A percentile compares a stretch with the other conserved stretches of the same genome.
phyloP scores from a whole-genome alignment of 345 rosid genomes.

The Reutealis trisperma region DNA sequence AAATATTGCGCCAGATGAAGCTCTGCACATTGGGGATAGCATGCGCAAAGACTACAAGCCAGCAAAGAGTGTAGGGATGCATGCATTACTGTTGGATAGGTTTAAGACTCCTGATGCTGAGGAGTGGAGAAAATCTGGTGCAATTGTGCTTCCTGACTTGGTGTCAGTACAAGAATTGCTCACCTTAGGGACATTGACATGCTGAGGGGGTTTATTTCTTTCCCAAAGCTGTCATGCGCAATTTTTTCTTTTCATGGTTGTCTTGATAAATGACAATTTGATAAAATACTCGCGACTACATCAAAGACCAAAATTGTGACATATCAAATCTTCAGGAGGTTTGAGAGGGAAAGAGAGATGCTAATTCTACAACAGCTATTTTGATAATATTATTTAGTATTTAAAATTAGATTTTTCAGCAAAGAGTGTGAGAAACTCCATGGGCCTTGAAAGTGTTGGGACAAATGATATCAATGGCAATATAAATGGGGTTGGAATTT shows the following conservation, averaged over 20 bases:
- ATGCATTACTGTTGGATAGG: conserved; percentile 84
- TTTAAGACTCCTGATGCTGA: conserved; percentile 78
- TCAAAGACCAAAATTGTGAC: no score
- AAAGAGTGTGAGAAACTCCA: no score
- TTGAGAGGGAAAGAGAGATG: neutral
- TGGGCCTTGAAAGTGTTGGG: no score
- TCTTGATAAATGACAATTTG: neutral
- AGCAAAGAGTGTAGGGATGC: conserved; percentile 85
- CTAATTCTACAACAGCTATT: no score
- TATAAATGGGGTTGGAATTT: no score
- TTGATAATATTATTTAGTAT: no score
- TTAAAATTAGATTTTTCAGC: no score
- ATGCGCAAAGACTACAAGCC: conserved; percentile 86
- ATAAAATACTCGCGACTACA: no score
- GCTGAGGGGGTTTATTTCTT: neutral
- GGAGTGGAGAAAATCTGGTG: conserved; percentile 80
- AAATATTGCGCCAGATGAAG: conserved; percentile 64
- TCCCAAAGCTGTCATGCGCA: neutral
- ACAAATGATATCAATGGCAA: no score
- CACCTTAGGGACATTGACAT: conserved; percentile 14
- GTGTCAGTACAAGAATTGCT: conserved; percentile 63
- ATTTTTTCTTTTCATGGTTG: neutral
- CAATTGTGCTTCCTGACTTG: conserved; percentile 81
- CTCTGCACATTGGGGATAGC: conserved; percentile 88
- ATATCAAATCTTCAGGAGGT: neutral